Base-by-base conservation (phyloP, 768 basidiomycete genomes). In the Neoboletus brunneissimus region DNA sequence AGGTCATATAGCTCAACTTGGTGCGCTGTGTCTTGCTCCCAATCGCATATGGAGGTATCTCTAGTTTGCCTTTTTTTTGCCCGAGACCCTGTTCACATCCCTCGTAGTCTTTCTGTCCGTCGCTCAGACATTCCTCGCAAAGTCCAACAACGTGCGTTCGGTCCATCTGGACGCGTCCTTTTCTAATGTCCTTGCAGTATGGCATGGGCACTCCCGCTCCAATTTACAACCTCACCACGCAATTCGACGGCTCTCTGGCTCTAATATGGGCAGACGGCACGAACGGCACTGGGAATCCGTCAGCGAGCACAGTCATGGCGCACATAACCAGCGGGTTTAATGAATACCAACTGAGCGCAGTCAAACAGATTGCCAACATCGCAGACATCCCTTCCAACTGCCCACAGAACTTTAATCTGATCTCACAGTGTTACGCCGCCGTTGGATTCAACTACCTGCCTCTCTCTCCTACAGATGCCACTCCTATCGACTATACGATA, bases 251-350 rank as follows among this genome's bases (percentile, higher is more conserved):
- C 12, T 79, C 80, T 15, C 70, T 77, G 23, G 53, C 78, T 4
- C 68, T 89, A 5, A 65, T 87, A 55, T 91, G 90, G 90, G 81
- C 82, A 0, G 88, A 90, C 62, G 79, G 75, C 13, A 88, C 87
- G 2, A 77, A 82, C 55, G 81, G 82, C 13, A 75, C 74, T 1
- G 80, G 80, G 48, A 71, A 73, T 8, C 84, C 86, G 1, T 77
- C 83, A 1, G 80, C 87, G 4, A 66, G 69, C 32, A 77, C 81
- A 37, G 81, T 92, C 58, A 90, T 91, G 68, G 64, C 76, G 18
- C 78, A 73, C 42, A 77, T 90, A 34, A 86, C 85, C 1, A 66
- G 73, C 18, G 75, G 76, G 3, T 87, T 89, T 60, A 73, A 73
- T 13, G 51, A 72, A 0, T 55, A 62, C 20, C 87, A 90, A 65